phyloP scores from a whole-genome alignment of 2,329 filamentous ascomycete species.

The Phialemoniopsis sp. region DNA sequence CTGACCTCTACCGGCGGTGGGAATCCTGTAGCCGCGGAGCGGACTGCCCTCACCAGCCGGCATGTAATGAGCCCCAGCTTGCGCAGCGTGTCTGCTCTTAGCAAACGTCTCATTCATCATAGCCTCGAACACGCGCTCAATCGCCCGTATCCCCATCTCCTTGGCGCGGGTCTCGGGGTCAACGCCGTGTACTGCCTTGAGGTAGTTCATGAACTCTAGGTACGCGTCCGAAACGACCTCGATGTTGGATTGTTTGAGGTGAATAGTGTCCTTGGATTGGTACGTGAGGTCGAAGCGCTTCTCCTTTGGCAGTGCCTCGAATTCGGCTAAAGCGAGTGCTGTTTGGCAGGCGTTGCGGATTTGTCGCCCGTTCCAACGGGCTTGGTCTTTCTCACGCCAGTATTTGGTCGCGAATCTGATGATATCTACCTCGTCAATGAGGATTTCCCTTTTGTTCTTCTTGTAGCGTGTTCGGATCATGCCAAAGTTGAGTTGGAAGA shows the following conservation, averaged over 20 bases:
- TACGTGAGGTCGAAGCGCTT: not conserved
- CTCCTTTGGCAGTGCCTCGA: conserved; percentile 4
- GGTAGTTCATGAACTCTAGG: conserved; percentile 5
- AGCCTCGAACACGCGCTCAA: too few relatives aligned
- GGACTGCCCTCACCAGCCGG: too few relatives aligned
- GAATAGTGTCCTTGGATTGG: conserved; percentile 1
- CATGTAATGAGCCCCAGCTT: too few relatives aligned
- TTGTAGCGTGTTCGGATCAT: conserved; percentile 3
- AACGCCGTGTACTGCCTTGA: too few relatives aligned
- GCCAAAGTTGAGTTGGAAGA: conserved; percentile 9
- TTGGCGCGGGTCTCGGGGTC: too few relatives aligned
- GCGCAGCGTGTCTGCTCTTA: too few relatives aligned
- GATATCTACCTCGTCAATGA: conserved; percentile 14
- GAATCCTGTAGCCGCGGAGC: too few relatives aligned
- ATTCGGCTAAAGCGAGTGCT: conserved; percentile 19
- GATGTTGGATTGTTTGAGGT: conserved; percentile 5
- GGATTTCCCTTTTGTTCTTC: conserved; percentile 5
- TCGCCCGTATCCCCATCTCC: too few relatives aligned
- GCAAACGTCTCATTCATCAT: too few relatives aligned
- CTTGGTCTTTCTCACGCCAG: conserved; percentile 7
- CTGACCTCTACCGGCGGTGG: too few relatives aligned
- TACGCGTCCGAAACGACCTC: conserved; percentile 8
- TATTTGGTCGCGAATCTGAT: conserved; percentile 10
- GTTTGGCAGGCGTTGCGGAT: conserved; percentile 26
- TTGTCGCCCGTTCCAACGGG: conserved; percentile 26